A percentile compares a stretch with the other conserved stretches of the same genome.
Evolutionary conservation across 1,284 basidiomycete genomes (phyloP).

Genomic region (Irpex sp.): DNA sequence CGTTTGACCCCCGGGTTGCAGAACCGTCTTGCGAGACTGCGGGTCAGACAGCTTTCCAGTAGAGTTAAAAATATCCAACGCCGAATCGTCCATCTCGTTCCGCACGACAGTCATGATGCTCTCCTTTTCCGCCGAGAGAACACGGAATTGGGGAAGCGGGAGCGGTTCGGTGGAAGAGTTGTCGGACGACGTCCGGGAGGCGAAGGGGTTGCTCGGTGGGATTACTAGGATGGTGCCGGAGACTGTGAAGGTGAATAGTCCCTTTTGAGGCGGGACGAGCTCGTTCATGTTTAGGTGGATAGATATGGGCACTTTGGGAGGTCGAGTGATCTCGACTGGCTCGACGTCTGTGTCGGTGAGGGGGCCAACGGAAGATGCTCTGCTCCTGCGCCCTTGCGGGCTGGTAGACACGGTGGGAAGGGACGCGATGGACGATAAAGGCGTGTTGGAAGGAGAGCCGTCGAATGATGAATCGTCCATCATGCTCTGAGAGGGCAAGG

Average conservation of each 20-base stretch:
- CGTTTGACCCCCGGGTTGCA: conserved; percentile 54
- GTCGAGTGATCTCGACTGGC: conserved; percentile 20
- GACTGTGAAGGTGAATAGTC: conserved; percentile 60
- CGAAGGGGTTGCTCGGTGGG: conserved; percentile 31
- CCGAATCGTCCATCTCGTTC: conserved; percentile 48
- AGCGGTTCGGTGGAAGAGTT: conserved; percentile 40
- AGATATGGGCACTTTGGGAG: conserved; percentile 57
- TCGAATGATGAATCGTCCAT: conserved; percentile 71
- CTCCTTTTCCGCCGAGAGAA: conserved; percentile 62
- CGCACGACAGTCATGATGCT: conserved; percentile 49
- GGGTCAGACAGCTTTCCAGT: conserved; percentile 54
- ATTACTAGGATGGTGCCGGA: conserved; percentile 60
- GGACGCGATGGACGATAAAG: conserved; percentile 56
- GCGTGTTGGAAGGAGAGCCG: conserved; percentile 43
- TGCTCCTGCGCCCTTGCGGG: conserved; percentile 28
- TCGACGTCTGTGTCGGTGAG: conserved; percentile 22
- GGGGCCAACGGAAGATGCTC: conserved; percentile 26
- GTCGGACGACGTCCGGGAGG: conserved; percentile 16
- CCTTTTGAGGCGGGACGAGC: conserved; percentile 58
- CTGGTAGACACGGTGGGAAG: conserved; percentile 37
- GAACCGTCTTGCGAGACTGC: conserved; percentile 55
- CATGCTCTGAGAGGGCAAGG: conserved; percentile 54
- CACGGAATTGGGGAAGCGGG: conserved; percentile 61
- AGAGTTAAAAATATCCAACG: conserved; percentile 59
- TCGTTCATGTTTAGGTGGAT: conserved; percentile 78